Percentiles rank a stretch among this genome's conserved stretches.
These are phyloP conservation scores for Penicillium brevicompactum DNA, from an alignment of 2,329 filamentous ascomycete species.

Conservation along the genomic window DNA sequence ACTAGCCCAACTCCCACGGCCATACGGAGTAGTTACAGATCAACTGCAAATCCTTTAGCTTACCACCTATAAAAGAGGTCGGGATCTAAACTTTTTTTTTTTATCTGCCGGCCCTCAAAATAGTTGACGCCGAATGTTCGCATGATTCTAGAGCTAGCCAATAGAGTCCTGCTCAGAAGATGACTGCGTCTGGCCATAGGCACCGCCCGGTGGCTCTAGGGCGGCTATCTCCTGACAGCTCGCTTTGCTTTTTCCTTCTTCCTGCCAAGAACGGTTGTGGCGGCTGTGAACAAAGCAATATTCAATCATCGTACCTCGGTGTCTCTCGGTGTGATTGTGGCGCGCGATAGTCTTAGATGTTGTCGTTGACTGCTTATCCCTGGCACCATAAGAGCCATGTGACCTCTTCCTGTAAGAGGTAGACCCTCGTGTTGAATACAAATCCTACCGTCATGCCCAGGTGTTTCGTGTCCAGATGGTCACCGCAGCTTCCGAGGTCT, in stretches of 20 bases:
- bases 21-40: neutral
- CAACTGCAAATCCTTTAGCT: neutral
- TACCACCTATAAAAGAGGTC: neutral
- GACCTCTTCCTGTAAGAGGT: neutral
- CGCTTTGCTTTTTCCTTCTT: conserved; percentile 14
- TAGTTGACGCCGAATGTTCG: neutral
- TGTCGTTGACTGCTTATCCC: conserved; percentile 20
- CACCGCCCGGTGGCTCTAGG: conserved; percentile 3
- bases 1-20: neutral
- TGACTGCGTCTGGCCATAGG: conserved; percentile 9
- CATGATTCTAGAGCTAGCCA: conserved; percentile 1
- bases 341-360: conserved; percentile 15
- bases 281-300: conserved; percentile 20
- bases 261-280: conserved; percentile 14
- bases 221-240: conserved; percentile 24
- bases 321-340: conserved; percentile 22
- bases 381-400: too few relatives aligned
- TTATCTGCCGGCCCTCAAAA: neutral
- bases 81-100: neutral
- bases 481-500: neutral
- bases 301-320: conserved; percentile 11
- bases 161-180: neutral
- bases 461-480: neutral
- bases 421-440: neutral
- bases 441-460: neutral